These are phyloP conservation scores for Fusarium mundagurra DNA, from an alignment of 2,329 filamentous ascomycete genomes.

Conservation along the genomic window DNA sequence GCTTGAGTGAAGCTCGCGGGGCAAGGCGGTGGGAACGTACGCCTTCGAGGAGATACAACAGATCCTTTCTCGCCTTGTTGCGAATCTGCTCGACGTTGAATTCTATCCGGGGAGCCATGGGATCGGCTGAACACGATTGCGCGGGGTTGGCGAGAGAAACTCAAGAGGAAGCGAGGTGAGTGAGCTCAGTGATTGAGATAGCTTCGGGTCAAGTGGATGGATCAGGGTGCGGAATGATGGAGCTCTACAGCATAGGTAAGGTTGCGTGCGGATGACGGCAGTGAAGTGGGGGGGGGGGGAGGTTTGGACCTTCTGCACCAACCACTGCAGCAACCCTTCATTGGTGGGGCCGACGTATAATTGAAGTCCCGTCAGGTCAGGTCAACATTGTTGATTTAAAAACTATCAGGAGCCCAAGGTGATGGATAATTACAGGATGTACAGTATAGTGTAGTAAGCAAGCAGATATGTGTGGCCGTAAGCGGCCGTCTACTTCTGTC, in stretches of 20 bases:
- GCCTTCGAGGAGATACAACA: slow-evolving; percentile 90
- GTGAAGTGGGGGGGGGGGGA: slow-evolving; percentile 30
- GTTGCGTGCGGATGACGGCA: slow-evolving; percentile 30
- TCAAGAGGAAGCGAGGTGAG: slow-evolving; percentile 28
- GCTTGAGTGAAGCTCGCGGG: slow-evolving; percentile 21
- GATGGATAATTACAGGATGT: not conserved
- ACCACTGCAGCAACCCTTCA: not conserved
- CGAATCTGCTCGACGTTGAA: slow-evolving; percentile 81
- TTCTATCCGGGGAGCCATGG: slow-evolving; percentile 74
- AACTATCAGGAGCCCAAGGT: not conserved
- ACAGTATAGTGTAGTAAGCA: not conserved
- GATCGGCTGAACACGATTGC: slow-evolving; percentile 54
- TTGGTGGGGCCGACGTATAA: not conserved
- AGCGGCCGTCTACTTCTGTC: not conserved
- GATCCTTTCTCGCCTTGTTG: slow-evolving; percentile 85
- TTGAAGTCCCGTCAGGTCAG: not conserved
- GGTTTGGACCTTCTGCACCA: not conserved
- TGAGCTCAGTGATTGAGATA: slow-evolving; percentile 19
- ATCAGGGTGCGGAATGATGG: not conserved
- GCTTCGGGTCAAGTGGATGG: not conserved
- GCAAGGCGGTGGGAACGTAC: slow-evolving; percentile 69
- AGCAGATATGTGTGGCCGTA: not conserved
- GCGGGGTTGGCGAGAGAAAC: slow-evolving; percentile 11
- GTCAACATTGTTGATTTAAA: not conserved
- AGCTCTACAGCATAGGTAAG: slow-evolving; percentile 11